Evolutionary conservation across 2,329 filamentous ascomycete species (phyloP).

Genomic region (Exophiala oligosperma): DNA sequence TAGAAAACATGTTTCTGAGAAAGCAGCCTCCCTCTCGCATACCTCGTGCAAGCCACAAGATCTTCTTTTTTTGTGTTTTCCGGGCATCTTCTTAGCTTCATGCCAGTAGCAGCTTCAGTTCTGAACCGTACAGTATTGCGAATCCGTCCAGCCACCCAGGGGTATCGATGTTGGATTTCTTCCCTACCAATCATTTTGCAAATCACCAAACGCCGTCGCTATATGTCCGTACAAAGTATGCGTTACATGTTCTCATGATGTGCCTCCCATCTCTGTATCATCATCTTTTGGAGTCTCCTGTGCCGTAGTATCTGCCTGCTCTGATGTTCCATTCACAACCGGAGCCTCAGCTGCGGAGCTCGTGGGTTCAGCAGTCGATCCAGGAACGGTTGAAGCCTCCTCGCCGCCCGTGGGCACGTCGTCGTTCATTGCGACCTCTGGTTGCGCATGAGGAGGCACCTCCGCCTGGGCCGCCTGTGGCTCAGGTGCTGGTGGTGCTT

Average conservation of each 20-base stretch:
- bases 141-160: not conserved
- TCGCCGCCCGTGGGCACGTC: not conserved
- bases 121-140: not conserved
- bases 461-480: constrained; percentile 3
- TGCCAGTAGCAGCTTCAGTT: not conserved
- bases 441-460: not conserved
- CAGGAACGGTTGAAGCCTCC: not conserved
- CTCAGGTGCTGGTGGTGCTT: constrained; percentile 7
- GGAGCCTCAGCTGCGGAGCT: not conserved
- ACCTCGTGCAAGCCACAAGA: too few species aligned
- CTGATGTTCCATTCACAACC: constrained; percentile 14
- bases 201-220: constrained; percentile 13
- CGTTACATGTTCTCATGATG: constrained; percentile 11
- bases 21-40: too few species aligned
- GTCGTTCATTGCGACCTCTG: constrained; percentile 14
- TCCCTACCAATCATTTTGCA: not conserved
- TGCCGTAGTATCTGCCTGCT: constrained; percentile 4
- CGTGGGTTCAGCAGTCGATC: not conserved
- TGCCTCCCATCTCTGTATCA: constrained; percentile 27
- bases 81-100: not conserved
- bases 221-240: not conserved
- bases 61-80: too few species aligned
- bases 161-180: constrained; percentile 12
- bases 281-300: constrained; percentile 12
- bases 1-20: too few species aligned